These are phyloP conservation scores for Termitomyces sp. DNA, from an alignment of 768 basidiomycete genomes.

Conservation along the genomic window DNA sequence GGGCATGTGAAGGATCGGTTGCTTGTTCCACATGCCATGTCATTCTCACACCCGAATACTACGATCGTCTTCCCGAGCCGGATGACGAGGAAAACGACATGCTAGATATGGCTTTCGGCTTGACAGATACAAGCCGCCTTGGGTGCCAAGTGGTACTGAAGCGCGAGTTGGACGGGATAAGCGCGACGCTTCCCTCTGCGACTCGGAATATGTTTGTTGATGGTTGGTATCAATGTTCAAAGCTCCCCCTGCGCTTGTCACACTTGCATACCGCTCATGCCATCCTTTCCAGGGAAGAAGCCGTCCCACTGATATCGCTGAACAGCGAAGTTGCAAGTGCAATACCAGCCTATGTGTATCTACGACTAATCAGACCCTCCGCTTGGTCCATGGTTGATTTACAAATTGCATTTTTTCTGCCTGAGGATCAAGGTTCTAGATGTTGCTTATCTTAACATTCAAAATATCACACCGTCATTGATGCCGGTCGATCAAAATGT, in stretches of 20 bases:
- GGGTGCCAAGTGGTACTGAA: conserved; percentile 79
- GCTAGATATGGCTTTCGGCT: conserved; percentile 96
- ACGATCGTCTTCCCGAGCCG: conserved; percentile 86
- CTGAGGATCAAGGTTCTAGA: background rate
- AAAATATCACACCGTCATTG: background rate
- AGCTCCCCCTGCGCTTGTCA: background rate
- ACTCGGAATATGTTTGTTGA: conserved; percentile 98
- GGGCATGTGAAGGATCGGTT: conserved; percentile 94
- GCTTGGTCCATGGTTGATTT: background rate
- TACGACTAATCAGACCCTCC: background rate
- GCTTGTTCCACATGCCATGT: conserved; percentile 98
- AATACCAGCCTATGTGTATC: background rate
- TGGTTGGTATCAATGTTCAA: conserved; percentile 42
- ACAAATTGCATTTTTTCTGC: background rate
- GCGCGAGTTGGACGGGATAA: conserved; percentile 79
- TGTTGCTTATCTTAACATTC: background rate
- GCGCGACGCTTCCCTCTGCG: conserved; percentile 80
- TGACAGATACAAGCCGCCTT: conserved; percentile 87
- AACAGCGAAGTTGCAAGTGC: background rate
- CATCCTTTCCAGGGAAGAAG: background rate
- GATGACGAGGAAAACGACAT: conserved; percentile 98
- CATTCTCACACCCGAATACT: conserved; percentile 75
- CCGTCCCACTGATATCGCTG: conserved; percentile 1
- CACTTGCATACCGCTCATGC: background rate
- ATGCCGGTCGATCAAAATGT: background rate